phyloP scores from a whole-genome alignment of 768 basidiomycete genomes.

The Lentinula sp. region DNA sequence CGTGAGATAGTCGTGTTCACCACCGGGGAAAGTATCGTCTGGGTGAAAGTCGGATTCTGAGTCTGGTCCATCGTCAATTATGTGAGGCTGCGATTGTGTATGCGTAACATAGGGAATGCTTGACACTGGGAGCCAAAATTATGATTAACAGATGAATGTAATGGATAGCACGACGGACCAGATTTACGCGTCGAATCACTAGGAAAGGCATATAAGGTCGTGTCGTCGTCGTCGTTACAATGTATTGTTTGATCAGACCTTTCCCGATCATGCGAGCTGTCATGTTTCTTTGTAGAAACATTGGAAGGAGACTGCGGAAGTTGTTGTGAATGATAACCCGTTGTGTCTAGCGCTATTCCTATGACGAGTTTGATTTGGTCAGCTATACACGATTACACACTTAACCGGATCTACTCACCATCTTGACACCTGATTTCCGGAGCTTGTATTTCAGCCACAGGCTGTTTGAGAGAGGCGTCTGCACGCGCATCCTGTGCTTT shows the following conservation, averaged over 20 bases:
- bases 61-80: neutral
- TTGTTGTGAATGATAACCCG: constrained; percentile 62
- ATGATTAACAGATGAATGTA: neutral
- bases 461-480: constrained; percentile 44
- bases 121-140: neutral
- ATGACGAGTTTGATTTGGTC: neutral
- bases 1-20: constrained; percentile 9
- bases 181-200: neutral
- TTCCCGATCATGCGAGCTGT: constrained; percentile 23
- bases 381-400: neutral
- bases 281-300: neutral
- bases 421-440: constrained; percentile 60
- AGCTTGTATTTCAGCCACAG: constrained; percentile 34
- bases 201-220: neutral
- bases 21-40: constrained; percentile 10
- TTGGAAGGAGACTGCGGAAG: neutral
- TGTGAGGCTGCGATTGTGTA: neutral
- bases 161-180: neutral
- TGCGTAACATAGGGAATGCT: neutral
- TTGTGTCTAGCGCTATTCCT: constrained; percentile 80
- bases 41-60: neutral
- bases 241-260: constrained; percentile 35
- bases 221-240: constrained; percentile 10
- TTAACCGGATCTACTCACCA: constrained; percentile 26
- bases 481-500: constrained; percentile 34